phyloP scores from a whole-genome alignment of 2,329 filamentous ascomycete species.

The Aspergillus pseudoglaucus region DNA sequence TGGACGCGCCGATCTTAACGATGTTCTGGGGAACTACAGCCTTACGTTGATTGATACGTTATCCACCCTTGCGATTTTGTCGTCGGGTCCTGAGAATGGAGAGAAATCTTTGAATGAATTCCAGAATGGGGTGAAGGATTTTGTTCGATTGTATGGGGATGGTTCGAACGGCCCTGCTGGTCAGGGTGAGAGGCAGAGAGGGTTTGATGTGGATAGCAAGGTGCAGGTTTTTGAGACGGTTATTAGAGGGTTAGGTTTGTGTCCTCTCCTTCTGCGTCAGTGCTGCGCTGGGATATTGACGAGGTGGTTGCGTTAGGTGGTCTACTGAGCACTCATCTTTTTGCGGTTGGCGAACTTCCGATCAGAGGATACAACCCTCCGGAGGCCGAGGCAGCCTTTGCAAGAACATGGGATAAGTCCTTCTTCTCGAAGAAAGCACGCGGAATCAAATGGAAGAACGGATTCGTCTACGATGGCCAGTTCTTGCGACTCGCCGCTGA shows the following conservation, averaged over 20 bases:
- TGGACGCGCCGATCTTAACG: constrained; percentile 78
- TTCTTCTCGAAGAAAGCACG: constrained; percentile 13
- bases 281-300: not conserved
- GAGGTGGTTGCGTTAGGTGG: constrained; percentile 50
- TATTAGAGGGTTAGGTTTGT: constrained; percentile 63
- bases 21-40: constrained; percentile 95
- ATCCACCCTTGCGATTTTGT: constrained; percentile 86
- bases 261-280: not conserved
- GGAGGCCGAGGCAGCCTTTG: constrained; percentile 29
- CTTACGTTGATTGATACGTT: constrained; percentile 91
- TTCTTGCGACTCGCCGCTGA: constrained; percentile 83
- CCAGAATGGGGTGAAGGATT: constrained; percentile 66
- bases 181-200: constrained; percentile 64
- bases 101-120: constrained; percentile 65
- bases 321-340: constrained; percentile 84
- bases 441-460: constrained; percentile 65
- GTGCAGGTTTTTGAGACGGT: constrained; percentile 98
- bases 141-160: constrained; percentile 82
- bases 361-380: constrained; percentile 67
- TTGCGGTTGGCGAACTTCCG: constrained; percentile 83
- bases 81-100: constrained; percentile 54
- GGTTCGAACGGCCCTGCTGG: constrained; percentile 63
- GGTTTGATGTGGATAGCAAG: constrained; percentile 94
- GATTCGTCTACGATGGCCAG: constrained; percentile 81
- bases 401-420: constrained; percentile 37